Conservation (phyloP, 1,284 basidiomycete genomes). For the Marasmius oreades region DNA sequence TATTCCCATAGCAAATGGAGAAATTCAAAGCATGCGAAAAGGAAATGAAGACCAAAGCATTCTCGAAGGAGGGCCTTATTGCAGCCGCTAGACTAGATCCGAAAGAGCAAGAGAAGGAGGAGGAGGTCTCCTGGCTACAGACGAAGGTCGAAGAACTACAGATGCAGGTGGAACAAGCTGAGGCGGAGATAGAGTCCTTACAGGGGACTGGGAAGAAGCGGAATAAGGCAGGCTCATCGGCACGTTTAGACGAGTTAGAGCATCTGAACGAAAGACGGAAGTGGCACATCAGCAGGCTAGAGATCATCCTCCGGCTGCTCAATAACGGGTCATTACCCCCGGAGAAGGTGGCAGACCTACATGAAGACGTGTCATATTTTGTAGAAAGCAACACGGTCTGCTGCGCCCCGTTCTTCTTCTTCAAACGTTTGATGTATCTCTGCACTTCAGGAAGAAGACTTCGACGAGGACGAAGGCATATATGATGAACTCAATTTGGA, state of each 20-base stretch:
- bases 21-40: slow-evolving; percentile 99
- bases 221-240: slow-evolving; percentile 65
- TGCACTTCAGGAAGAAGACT: slow-evolving; percentile 82
- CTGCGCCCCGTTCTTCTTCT: slow-evolving; percentile 22
- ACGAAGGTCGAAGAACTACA: slow-evolving; percentile 88
- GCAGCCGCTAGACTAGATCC: slow-evolving; percentile 95
- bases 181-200: slow-evolving; percentile 93
- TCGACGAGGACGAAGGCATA: slow-evolving; percentile 96
- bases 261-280: slow-evolving; percentile 89
- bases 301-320: slow-evolving; percentile 89
- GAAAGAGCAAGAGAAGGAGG: slow-evolving; percentile 94
- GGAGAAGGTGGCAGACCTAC: slow-evolving; percentile 80
- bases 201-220: slow-evolving; percentile 87
- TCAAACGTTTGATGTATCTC: slow-evolving; percentile 4
- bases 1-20: slow-evolving; percentile 92
- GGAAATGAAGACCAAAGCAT: slow-evolving; percentile 99
- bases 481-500: slow-evolving; percentile 98
- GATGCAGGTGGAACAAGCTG: slow-evolving; percentile 90
- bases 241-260: slow-evolving; percentile 82
- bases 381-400: slow-evolving; percentile 93
- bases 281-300: slow-evolving; percentile 94
- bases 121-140: slow-evolving; percentile 86
- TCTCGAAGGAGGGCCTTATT: slow-evolving; percentile 97
- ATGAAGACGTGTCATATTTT: slow-evolving; percentile 97
- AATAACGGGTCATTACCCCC: slow-evolving; percentile 90